Evolutionary conservation across 768 basidiomycete genomes (phyloP).

Genomic region (Rhodotorula diobovata): DNA sequence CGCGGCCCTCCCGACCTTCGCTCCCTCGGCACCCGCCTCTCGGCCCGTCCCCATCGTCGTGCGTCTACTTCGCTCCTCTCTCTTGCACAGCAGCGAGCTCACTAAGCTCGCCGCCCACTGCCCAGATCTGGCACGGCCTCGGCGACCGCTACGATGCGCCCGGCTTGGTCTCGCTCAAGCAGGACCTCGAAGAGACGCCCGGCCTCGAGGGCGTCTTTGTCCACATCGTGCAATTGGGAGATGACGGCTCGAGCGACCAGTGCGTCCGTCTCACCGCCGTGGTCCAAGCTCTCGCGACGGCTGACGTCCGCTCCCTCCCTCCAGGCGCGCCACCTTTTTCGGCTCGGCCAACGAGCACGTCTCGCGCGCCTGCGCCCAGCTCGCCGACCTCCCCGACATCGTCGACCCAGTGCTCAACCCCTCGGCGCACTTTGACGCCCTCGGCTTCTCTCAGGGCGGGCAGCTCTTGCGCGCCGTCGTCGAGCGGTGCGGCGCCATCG

Average conservation of each 20-base stretch:
- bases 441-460: constrained; percentile 52
- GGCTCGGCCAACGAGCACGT: constrained; percentile 47
- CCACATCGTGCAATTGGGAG: constrained; percentile 46
- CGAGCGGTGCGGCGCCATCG: constrained; percentile 44
- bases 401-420: constrained; percentile 39
- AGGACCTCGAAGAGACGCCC: constrained; percentile 43
- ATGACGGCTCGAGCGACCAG: constrained; percentile 47
- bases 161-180: constrained; percentile 46
- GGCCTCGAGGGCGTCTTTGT: constrained; percentile 47
- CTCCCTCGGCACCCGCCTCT: neutral
- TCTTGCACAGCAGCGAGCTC: too few relatives aligned
- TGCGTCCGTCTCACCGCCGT: too few relatives aligned
- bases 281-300: too few relatives aligned
- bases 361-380: constrained; percentile 44
- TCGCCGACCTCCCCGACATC: constrained; percentile 45
- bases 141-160: constrained; percentile 48
- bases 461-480: constrained; percentile 49
- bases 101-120: too few relatives aligned
- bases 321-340: constrained; percentile 43
- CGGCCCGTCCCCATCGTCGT: neutral
- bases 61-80: too few relatives aligned
- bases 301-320: neutral
- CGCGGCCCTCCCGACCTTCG: neutral
- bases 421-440: constrained; percentile 47
- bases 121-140: constrained; percentile 51